Evolutionary conservation across 352 stramenopile genomes (phyloP).

Genomic region (Pythium monospermum): DNA sequence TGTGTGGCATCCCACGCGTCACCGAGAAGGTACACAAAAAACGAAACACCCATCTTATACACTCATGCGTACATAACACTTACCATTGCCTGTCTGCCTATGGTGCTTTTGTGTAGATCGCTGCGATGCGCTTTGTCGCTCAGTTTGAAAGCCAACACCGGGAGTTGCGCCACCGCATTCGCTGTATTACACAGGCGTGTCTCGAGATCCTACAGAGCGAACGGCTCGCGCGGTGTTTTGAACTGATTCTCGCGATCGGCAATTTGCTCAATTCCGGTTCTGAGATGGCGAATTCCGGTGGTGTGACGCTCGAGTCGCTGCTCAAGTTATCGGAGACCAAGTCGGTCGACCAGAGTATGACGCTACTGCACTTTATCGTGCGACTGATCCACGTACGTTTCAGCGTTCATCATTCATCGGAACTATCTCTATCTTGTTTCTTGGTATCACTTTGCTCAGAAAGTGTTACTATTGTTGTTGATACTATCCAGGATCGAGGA

Average conservation of each 20-base stretch:
- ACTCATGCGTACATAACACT: background rate
- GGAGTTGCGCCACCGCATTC: conserved; percentile 41
- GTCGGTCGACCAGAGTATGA: conserved; percentile 65
- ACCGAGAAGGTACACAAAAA: conserved; percentile 51
- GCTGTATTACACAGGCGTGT: conserved; percentile 50
- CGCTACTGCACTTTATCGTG: conserved; percentile 73
- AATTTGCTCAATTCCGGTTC: conserved; percentile 74
- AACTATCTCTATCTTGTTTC: background rate
- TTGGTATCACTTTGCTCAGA: no score
- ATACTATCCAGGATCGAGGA: conserved; percentile 45
- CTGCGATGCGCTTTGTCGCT: conserved; percentile 55
- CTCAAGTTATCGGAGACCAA: conserved; percentile 86
- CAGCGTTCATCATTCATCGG: background rate
- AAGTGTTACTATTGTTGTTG: no score
- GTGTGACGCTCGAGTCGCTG: conserved; percentile 66
- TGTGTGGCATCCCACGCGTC: conserved; percentile 61
- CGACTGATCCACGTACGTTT: conserved; percentile 66
- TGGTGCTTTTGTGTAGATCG: conserved; percentile 32
- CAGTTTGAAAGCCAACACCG: conserved; percentile 62
- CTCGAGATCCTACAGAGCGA: conserved; percentile 66
- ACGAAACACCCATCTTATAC: background rate
- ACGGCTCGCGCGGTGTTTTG: conserved; percentile 65
- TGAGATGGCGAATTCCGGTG: conserved; percentile 57
- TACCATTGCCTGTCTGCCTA: background rate
- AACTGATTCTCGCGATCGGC: conserved; percentile 67